Base-by-base conservation (phyloP, 1,284 basidiomycete species). In the Microbotryum violaceum region DNA sequence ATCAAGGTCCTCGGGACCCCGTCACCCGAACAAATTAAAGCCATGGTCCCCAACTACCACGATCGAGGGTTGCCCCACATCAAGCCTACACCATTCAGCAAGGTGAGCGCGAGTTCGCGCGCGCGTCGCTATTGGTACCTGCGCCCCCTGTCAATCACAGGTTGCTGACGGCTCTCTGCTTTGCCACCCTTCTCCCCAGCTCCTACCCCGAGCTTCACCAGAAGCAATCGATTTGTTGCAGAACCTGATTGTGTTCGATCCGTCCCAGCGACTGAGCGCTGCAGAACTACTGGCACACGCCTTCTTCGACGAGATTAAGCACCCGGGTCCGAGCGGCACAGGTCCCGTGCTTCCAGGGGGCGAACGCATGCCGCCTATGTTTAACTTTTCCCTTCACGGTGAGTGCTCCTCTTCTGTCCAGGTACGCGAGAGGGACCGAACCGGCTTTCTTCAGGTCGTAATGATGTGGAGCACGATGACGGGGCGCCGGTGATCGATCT, bases 1-100 rank as follows among this genome's bases (percentile, higher is more conserved):
- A 98, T 99, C 86, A 98, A 98, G 78, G 91, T 98, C 46, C 84
- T 99, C 65, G 94, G 94, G 18, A 98, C 96, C 25, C 94, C 94
- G 0, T 93, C 92, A 1, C 6, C 20, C 4, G 92, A 97, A 74
- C 92, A 99, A 78, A 97, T 98, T 82, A 94, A 93, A 85, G 94
- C 92, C 69, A 98, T 99, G 96, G 98, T 98, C 78, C 94, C 94
- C 53, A 74, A 79, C 74, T 99, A 99, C 79, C 94, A 96, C 91
- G 91, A 97, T 76, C 94, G 97, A 83, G 96, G 94, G 77, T 97
- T 98, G 81, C 94, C 94, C 9, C 93, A 97, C 78, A 97, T 99
- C 81, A 92, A 94, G 76, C 20, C 58, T 3, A 70, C 69, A 54
- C 67, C 69, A 25, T 71, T 76, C 63, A 57, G 51, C 44, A 75